Base-by-base conservation (phyloP, 768 basidiomycete genomes). In the Daedaleopsis nitida region DNA sequence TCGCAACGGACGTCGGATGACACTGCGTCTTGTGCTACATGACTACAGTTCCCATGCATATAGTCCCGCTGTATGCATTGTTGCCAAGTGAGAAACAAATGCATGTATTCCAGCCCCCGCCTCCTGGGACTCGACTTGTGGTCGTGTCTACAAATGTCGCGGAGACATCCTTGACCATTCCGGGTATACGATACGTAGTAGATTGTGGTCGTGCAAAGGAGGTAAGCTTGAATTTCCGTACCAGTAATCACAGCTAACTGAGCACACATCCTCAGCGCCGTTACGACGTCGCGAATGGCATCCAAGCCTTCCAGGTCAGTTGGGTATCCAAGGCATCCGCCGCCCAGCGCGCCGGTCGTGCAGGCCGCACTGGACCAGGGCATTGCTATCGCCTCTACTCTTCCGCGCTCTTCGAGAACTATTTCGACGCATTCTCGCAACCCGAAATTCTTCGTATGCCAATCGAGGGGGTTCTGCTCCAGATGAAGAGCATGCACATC, bases 401-500 rank as follows among this genome's bases (percentile, higher is more conserved):
- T 9, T 96, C 94, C 10, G 93, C 96, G 16, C 81, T 99, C 14
- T 98, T 85, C 73, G 97, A 98, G 72, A 86, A 96, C 69, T 86
- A 96, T 73, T 96, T 98, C 70, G 88, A 91, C 35, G 76, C 86
- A 59, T 96, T 96, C 74, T 83, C 92, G 0, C 78, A 85, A 59
- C 97, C 97, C 2, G 97, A 99, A 73, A 96, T 98, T 58, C 81
- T 94, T 47, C 89, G 96, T 23, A 94, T 92, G 78, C 96, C 97
- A 0, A 96, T 98, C 66, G 97, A 98, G 68, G 96, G 95, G 1
- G 89, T 98, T 23, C 92, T 98, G 10, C 80, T 98, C 35, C 96
- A 98, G 74, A 98, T 99, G 96, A 99, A 99, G 80, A 88, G 87
- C 73, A 98, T 99, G 95, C 93, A 96, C 70, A 96, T 99, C 60